A percentile compares a stretch with the other conserved stretches of the same genome.
These are phyloP conservation scores for Triadica sebifera DNA, from an alignment of 345 rosid species.

Conservation along the genomic window DNA sequence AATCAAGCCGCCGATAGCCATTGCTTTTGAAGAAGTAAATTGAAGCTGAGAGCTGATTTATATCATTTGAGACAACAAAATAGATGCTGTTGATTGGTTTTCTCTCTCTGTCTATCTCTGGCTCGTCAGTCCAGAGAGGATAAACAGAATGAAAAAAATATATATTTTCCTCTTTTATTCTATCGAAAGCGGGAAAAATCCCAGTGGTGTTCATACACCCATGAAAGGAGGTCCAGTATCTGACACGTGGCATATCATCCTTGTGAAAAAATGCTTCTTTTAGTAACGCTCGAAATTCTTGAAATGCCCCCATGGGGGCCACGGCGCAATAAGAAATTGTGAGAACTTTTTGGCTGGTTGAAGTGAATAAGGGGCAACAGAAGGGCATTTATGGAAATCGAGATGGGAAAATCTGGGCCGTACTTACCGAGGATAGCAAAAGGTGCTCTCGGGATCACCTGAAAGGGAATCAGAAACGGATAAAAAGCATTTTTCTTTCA, in stretches of 20 bases:
- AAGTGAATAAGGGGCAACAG: background rate
- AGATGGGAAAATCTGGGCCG: conserved; percentile 9
- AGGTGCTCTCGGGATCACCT: conserved; percentile 1
- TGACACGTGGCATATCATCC: conserved; percentile 73
- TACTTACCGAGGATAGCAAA: conserved; percentile 4
- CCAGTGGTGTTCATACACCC: conserved; percentile 37
- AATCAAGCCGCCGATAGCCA: conserved; percentile 83
- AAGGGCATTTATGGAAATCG: conserved; percentile 7
- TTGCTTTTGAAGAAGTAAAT: conserved; percentile 22
- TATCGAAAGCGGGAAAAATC: conserved; percentile 55
- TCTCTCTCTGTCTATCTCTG: conserved; percentile 3
- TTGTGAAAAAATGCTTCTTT: background rate
- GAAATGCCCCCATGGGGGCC: conserved; percentile 16
- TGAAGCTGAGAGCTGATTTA: conserved; percentile 30
- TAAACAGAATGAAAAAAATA: conserved; percentile 18
- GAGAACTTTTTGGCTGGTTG: background rate
- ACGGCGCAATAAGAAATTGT: background rate
- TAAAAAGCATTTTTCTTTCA: background rate
- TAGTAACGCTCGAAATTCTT: background rate
- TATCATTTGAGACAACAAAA: conserved; percentile 29
- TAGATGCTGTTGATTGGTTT: background rate
- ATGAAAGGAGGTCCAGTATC: conserved; percentile 44
- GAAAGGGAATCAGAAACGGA: background rate
- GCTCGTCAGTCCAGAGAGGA: conserved; percentile 24
- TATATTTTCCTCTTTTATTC: background rate